phyloP scores from a whole-genome alignment of 352 stramenopile species.

The Phytophthora ramorum region DNA sequence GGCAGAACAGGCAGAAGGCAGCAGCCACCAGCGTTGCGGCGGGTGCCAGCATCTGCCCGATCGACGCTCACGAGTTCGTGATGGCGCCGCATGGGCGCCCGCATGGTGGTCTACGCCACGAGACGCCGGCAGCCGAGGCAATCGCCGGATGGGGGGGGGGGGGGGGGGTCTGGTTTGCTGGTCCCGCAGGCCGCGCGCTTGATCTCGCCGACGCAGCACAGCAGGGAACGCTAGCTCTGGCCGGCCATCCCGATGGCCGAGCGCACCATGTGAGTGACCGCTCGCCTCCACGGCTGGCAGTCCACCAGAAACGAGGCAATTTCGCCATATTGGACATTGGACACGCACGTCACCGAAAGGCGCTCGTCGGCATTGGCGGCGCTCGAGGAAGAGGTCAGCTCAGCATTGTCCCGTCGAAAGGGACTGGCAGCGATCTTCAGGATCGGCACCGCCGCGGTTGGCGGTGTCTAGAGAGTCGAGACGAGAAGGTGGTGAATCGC shows the following conservation, averaged over 20 bases:
- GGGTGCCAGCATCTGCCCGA: conserved; percentile 2
- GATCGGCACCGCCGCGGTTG: conserved; percentile 8
- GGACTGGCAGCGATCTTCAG: conserved; percentile 17
- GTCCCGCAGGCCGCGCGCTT: not conserved
- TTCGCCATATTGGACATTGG: conserved; percentile 44
- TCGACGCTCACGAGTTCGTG: conserved; percentile 17
- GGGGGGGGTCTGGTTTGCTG: conserved; percentile 7
- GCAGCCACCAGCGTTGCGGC: not conserved
- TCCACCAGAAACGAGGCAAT: conserved; percentile 39
- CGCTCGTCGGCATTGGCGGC: not conserved
- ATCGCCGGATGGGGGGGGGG: conserved; percentile 15
- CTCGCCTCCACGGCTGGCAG: conserved; percentile 23
- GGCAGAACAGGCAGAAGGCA: conserved; percentile 11
- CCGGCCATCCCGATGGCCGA: conserved; percentile 7
- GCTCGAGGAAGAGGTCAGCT: conserved; percentile 27
- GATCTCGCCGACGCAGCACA: not conserved
- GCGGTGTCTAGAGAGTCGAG: too few relatives aligned
- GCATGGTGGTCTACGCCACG: conserved; percentile 4
- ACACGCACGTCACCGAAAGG: conserved; percentile 41
- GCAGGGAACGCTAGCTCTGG: not conserved
- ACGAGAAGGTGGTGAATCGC: not conserved
- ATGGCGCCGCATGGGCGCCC: conserved; percentile 12
- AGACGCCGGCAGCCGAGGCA: conserved; percentile 1
- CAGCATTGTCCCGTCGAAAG: conserved; percentile 31
- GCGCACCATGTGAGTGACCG: conserved; percentile 32